Percentiles rank a stretch among this genome's conserved stretches.
These are phyloP conservation scores for Lichina pygmaea DNA, from an alignment of 495 filamentous ascomycete genomes.

Conservation along the genomic window DNA sequence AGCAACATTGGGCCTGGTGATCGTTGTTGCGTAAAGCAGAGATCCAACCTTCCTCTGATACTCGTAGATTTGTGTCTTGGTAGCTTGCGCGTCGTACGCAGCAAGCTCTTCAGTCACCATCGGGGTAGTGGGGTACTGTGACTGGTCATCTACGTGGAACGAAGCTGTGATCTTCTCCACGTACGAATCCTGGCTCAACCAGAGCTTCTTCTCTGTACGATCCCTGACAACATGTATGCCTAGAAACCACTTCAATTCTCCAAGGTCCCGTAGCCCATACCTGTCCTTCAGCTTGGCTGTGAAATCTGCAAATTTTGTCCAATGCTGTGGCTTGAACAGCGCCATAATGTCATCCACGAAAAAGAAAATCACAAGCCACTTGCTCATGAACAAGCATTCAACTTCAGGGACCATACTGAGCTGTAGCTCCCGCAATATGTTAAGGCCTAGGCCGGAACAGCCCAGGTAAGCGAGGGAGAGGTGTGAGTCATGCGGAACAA, in stretches of 20 bases:
- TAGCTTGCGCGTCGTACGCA: not conserved
- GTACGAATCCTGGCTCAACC: not conserved
- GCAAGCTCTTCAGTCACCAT: not conserved
- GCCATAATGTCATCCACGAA: constrained; percentile 7
- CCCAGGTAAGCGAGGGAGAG: too few relatives aligned
- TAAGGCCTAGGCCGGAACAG: too few relatives aligned
- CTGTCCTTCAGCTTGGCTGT: not conserved
- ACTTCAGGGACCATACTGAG: constrained; percentile 5
- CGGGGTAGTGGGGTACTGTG: not conserved
- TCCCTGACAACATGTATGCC: not conserved
- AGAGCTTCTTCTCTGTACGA: not conserved
- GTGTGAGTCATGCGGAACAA: too few relatives aligned
- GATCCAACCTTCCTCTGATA: constrained; percentile 11
- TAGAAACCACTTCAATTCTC: not conserved
- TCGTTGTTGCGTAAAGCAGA: constrained; percentile 6
- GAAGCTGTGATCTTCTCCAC: not conserved
- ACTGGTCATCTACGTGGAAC: not conserved
- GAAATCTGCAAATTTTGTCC: not conserved
- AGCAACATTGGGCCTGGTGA: constrained; percentile 7
- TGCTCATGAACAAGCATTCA: constrained; percentile 5
- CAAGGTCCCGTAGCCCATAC: not conserved
- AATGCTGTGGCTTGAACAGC: not conserved
- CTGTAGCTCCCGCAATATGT: constrained; percentile 4
- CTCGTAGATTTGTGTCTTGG: constrained; percentile 1
- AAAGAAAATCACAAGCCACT: constrained; percentile 2